Conservation (phyloP, 2,329 filamentous ascomycete species). For the Talaromyces pinophilus region DNA sequence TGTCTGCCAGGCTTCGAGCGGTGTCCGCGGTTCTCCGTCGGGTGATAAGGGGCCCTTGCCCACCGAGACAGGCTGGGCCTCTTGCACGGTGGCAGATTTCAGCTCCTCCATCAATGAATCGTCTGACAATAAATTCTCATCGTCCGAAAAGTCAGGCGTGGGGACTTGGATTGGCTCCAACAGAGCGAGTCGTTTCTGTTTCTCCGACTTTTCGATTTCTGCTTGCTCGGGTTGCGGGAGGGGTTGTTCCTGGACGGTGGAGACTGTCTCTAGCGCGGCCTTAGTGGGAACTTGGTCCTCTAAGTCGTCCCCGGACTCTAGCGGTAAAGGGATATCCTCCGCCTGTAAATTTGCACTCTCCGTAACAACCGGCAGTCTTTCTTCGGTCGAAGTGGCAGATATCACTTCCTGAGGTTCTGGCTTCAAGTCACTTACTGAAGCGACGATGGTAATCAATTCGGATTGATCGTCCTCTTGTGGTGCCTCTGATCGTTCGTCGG, state of each 20-base stretch:
- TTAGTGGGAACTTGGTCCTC: slow-evolving; percentile 17
- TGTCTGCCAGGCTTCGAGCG: slow-evolving; percentile 38
- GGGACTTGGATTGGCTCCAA: slow-evolving; percentile 57
- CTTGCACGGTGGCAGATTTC: slow-evolving; percentile 75
- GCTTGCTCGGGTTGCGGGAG: slow-evolving; percentile 29
- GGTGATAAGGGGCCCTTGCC: slow-evolving; percentile 80
- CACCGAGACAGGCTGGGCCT: slow-evolving; percentile 78
- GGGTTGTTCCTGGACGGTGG: slow-evolving; percentile 18
- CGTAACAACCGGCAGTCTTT: background rate
- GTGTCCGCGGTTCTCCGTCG: slow-evolving; percentile 34
- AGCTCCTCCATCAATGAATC: slow-evolving; percentile 84
- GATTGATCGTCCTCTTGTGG: background rate
- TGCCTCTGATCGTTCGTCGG: slow-evolving; percentile 3
- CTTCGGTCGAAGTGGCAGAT: background rate
- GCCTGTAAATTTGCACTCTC: background rate
- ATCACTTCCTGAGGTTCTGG: background rate
- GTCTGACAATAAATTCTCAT: slow-evolving; percentile 55
- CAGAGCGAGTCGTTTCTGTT: slow-evolving; percentile 38
- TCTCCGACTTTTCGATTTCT: slow-evolving; percentile 30
- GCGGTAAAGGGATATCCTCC: slow-evolving; percentile 17
- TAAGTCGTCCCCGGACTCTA: slow-evolving; percentile 12
- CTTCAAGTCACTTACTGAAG: background rate
- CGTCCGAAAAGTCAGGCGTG: slow-evolving; percentile 43
- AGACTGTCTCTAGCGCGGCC: slow-evolving; percentile 19
- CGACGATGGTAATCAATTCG: slow-evolving; percentile 13